These are phyloP conservation scores for Mycena epipterygia DNA, from an alignment of 768 basidiomycete species.

Conservation along the genomic window DNA sequence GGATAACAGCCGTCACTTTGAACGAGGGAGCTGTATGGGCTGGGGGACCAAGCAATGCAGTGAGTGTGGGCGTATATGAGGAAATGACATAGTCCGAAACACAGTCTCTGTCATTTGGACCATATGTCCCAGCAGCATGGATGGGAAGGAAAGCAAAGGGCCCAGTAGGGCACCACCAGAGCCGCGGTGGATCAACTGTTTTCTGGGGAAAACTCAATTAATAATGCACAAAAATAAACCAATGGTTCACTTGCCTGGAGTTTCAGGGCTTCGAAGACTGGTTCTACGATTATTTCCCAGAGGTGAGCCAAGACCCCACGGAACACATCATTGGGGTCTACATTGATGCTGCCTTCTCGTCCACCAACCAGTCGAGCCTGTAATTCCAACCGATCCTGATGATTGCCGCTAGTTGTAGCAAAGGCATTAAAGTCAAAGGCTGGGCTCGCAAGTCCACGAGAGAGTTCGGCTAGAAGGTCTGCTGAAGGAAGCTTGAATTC, in stretches of 20 bases:
- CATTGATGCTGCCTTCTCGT: not conserved
- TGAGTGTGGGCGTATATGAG: too few species aligned
- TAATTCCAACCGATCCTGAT: not conserved
- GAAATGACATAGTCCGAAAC: too few species aligned
- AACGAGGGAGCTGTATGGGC: not conserved
- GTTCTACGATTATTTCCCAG: not conserved
- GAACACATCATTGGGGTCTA: not conserved
- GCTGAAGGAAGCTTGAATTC: not conserved
- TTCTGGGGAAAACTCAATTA: not conserved
- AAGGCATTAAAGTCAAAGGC: not conserved
- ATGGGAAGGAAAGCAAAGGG: not conserved
- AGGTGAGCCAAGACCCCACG: not conserved
- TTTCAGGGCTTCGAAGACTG: not conserved
- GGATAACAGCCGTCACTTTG: conserved; percentile 1
- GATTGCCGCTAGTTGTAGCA: not conserved
- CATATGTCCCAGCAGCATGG: not conserved
- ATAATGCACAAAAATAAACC: not conserved
- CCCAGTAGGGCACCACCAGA: conserved; percentile 16
- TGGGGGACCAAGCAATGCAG: not conserved
- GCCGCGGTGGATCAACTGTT: conserved; percentile 1
- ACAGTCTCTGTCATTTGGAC: too few species aligned
- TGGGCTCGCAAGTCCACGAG: conserved; percentile 6
- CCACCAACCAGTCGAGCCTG: not conserved
- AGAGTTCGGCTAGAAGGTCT: not conserved
- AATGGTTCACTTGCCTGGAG: not conserved